These are phyloP conservation scores for Angophora floribunda DNA, from an alignment of 345 rosid species.

Conservation along the genomic window DNA sequence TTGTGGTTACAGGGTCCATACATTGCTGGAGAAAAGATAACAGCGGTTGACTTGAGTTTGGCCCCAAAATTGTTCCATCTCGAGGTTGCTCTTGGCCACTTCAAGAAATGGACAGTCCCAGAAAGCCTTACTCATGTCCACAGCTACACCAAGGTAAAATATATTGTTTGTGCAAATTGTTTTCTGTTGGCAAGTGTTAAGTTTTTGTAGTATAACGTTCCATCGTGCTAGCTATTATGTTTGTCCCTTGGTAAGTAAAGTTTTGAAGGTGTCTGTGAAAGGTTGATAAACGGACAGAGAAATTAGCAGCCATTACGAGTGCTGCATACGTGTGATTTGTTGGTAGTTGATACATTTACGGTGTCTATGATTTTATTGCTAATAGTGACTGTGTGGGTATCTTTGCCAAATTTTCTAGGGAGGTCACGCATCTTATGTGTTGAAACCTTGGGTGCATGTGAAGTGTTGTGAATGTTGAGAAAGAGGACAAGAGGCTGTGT, in stretches of 20 bases:
- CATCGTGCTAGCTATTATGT: not conserved
- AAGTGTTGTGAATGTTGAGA: not conserved
- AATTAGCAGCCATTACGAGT: not conserved
- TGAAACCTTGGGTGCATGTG: not conserved
- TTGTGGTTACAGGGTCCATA: slow-evolving; percentile 47
- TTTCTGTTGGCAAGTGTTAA: not conserved
- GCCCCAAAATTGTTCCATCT: slow-evolving; percentile 94
- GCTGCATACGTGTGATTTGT: not conserved
- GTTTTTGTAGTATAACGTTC: not conserved
- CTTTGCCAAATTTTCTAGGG: not conserved
- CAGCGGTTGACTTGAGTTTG: slow-evolving; percentile 75
- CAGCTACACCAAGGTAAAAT: slow-evolving; percentile 46
- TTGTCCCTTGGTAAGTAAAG: not conserved
- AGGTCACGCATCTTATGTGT: not conserved
- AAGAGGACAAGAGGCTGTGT: not conserved
- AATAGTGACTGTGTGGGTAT: not conserved
- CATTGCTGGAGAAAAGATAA: slow-evolving; percentile 67
- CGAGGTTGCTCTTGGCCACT: slow-evolving; percentile 70
- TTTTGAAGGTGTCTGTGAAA: not conserved
- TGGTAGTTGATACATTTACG: not conserved
- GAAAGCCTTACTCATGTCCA: slow-evolving; percentile 48
- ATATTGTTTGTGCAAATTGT: not conserved
- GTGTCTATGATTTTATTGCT: not conserved
- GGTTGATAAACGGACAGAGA: not conserved
- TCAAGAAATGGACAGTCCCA: slow-evolving; percentile 79